Evolutionary conservation across 345 rosid species (phyloP).

Genomic region (Salix exigua): DNA sequence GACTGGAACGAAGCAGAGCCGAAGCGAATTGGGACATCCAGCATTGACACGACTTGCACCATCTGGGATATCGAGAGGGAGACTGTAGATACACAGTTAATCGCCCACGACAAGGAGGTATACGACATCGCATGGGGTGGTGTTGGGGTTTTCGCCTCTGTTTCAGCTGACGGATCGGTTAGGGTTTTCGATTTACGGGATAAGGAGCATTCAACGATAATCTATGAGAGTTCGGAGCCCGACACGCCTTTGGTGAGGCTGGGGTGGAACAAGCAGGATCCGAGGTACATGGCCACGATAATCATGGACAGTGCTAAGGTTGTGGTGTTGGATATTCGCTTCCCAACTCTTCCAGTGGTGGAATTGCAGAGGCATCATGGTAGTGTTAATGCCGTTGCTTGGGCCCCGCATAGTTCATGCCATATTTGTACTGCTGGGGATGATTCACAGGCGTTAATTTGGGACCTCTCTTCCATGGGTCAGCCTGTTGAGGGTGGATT

Average conservation of each 20-base stretch:
- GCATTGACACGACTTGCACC: slow-evolving; percentile 89
- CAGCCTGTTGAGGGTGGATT: slow-evolving; percentile 94
- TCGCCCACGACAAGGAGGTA: slow-evolving; percentile 96
- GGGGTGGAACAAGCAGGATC: slow-evolving; percentile 99
- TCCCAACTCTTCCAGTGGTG: slow-evolving; percentile 83
- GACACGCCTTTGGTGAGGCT: slow-evolving; percentile 84
- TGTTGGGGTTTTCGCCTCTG: slow-evolving; percentile 87
- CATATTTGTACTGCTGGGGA: slow-evolving; percentile 97
- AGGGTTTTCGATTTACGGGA: slow-evolving; percentile 85
- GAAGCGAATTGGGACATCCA: slow-evolving; percentile 79
- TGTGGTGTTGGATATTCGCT: slow-evolving; percentile 88
- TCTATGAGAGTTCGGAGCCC: slow-evolving; percentile 90
- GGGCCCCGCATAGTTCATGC: slow-evolving; percentile 99
- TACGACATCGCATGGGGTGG: slow-evolving; percentile 99
- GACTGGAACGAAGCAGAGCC: slow-evolving; percentile 99
- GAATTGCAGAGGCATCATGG: slow-evolving; percentile 93
- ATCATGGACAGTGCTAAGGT: slow-evolving; percentile 94
- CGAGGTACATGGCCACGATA: slow-evolving; percentile 93
- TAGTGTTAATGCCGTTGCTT: slow-evolving; percentile 85
- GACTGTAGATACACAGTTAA: slow-evolving; percentile 87
- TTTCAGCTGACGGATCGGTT: slow-evolving; percentile 89
- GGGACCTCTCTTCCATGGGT: slow-evolving; percentile 94
- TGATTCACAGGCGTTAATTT: slow-evolving; percentile 91
- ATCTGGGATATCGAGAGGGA: slow-evolving; percentile 95
- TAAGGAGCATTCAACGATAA: slow-evolving; percentile 88